Percentiles rank a stretch among this genome's conserved stretches.
These are phyloP conservation scores for Didymella lethalis DNA, from an alignment of 2,329 filamentous ascomycete species.

Conservation along the genomic window DNA sequence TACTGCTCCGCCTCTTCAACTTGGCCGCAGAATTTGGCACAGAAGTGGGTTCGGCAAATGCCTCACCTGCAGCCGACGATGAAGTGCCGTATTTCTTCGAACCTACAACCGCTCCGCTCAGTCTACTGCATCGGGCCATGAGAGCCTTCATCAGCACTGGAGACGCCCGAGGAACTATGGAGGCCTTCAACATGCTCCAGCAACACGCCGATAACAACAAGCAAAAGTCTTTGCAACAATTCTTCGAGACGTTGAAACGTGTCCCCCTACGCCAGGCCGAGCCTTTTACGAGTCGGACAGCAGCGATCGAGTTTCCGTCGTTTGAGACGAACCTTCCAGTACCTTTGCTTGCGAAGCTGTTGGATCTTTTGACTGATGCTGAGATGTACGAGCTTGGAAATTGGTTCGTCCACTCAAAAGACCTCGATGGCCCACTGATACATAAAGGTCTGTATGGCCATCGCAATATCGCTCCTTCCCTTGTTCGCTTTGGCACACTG, in stretches of 20 bases:
- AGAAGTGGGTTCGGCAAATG: constrained; percentile 50
- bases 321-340: constrained; percentile 58
- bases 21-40: constrained; percentile 53
- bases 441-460: constrained; percentile 55
- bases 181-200: constrained; percentile 50
- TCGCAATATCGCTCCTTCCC: constrained; percentile 59
- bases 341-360: constrained; percentile 58
- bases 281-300: constrained; percentile 36
- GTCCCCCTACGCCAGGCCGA: constrained; percentile 28
- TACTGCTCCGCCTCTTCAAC: constrained; percentile 52
- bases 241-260: constrained; percentile 49
- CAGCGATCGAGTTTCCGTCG: constrained; percentile 55
- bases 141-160: constrained; percentile 51
- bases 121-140: constrained; percentile 54
- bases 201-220: constrained; percentile 56
- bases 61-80: constrained; percentile 29
- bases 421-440: constrained; percentile 64
- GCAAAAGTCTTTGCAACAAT: constrained; percentile 51
- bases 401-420: constrained; percentile 62
- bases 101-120: constrained; percentile 53
- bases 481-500: constrained; percentile 63
- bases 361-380: constrained; percentile 60
- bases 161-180: constrained; percentile 50
- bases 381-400: constrained; percentile 59
- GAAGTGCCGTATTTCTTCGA: constrained; percentile 55